These are phyloP conservation scores for Aspergillus fumigatiaffinis DNA, from an alignment of 2,329 filamentous ascomycete genomes.

Conservation along the genomic window DNA sequence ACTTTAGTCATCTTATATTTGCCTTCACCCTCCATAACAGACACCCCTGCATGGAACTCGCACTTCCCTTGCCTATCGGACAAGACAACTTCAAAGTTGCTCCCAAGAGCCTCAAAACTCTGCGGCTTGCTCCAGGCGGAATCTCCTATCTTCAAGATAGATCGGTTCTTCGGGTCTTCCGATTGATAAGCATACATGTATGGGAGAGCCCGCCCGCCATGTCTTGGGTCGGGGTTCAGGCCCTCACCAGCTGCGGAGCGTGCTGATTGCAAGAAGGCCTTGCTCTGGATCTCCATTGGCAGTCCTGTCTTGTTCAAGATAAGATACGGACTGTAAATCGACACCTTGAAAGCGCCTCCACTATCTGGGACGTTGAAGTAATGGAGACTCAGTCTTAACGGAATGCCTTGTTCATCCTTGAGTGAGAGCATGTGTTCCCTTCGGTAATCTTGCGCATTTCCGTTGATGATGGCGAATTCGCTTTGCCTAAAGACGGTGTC, in stretches of 20 bases:
- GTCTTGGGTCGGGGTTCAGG: conserved; percentile 51
- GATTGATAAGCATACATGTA: conserved; percentile 94
- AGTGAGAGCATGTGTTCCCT: conserved; percentile 75
- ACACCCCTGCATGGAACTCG: conserved; percentile 89
- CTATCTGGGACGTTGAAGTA: conserved; percentile 88
- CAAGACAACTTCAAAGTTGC: conserved; percentile 80
- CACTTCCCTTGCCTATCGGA: conserved; percentile 65
- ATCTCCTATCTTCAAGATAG: conserved; percentile 79
- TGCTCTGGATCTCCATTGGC: conserved; percentile 80
- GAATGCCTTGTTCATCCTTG: conserved; percentile 78
- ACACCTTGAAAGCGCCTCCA: conserved; percentile 93
- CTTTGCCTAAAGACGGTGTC: conserved; percentile 92
- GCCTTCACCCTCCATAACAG: conserved; percentile 83
- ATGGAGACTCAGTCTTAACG: conserved; percentile 78
- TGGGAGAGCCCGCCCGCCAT: conserved; percentile 65
- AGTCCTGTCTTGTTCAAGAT: conserved; percentile 93
- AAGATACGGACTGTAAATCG: conserved; percentile 91
- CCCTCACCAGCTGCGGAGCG: conserved; percentile 80
- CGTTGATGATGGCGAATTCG: conserved; percentile 96
- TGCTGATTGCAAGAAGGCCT: conserved; percentile 79
- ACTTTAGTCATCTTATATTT: conserved; percentile 98
- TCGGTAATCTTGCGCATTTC: conserved; percentile 79
- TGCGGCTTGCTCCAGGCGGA: conserved; percentile 97
- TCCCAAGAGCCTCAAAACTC: conserved; percentile 96
- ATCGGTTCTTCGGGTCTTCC: conserved; percentile 87